Percentiles rank a stretch among this genome's conserved stretches.
Conservation (phyloP, 176 grass and related monocot species). For the Triticum monococcum region DNA sequence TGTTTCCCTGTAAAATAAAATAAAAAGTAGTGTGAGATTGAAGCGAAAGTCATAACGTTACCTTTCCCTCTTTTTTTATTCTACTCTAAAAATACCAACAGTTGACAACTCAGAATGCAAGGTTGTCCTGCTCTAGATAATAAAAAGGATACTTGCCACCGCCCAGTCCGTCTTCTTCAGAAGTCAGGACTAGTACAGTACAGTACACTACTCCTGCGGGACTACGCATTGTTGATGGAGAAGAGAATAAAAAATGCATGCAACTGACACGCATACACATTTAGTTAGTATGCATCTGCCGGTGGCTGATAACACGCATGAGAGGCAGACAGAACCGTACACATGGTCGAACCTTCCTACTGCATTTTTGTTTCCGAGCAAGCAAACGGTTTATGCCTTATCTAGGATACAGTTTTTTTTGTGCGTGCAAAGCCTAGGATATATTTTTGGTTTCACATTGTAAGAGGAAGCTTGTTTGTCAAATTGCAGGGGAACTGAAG, state of each 20-base stretch:
- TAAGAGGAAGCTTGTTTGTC: not conserved
- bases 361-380: not conserved
- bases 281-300: not conserved
- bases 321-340: not conserved
- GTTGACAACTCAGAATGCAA: slow-evolving; percentile 24
- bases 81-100: not conserved
- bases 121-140: not conserved
- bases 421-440: not conserved
- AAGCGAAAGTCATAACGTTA: not conserved
- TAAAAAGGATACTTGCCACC: not conserved
- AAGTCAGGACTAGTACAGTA: not conserved
- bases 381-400: not conserved
- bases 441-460: not conserved
- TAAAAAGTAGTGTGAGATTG: not conserved
- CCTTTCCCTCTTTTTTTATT: not conserved
- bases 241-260: slow-evolving; percentile 12
- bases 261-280: not conserved
- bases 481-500: slow-evolving; percentile 78
- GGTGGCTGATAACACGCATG: not conserved
- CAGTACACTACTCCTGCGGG: not conserved
- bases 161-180: not conserved
- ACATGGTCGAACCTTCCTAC: slow-evolving; percentile 11
- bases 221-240: slow-evolving; percentile 27
- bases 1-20: too few species aligned
- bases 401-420: not conserved